Evolutionary conservation across 2,329 filamentous ascomycete species (phyloP).

Genomic region (Phoma sp.): DNA sequence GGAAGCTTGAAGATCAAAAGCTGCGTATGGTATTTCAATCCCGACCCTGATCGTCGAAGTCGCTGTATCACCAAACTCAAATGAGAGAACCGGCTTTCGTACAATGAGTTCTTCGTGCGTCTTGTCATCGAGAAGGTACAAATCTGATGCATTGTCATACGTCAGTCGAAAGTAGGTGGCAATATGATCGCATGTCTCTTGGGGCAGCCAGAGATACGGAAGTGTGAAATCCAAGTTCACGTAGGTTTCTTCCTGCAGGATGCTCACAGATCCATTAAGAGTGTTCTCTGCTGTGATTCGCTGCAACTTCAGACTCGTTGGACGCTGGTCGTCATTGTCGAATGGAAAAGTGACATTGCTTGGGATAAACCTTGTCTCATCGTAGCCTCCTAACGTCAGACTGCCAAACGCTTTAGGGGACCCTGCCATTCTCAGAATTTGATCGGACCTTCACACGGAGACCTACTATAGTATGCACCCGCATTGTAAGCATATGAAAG

Average conservation of each 20-base stretch:
- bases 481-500: conserved; percentile 2
- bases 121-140: conserved; percentile 46
- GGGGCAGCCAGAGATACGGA: conserved; percentile 41
- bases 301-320: background rate
- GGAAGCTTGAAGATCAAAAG: conserved; percentile 31
- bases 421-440: background rate
- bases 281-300: conserved; percentile 20
- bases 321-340: conserved; percentile 18
- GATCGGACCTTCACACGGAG: background rate
- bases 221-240: conserved; percentile 48
- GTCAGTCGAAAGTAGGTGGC: conserved; percentile 42
- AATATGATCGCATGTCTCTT: conserved; percentile 46
- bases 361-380: conserved; percentile 37
- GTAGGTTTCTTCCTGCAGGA: conserved; percentile 8
- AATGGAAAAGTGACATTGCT: conserved; percentile 32
- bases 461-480: conserved; percentile 1
- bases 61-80: conserved; percentile 17
- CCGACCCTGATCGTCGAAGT: conserved; percentile 19
- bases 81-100: conserved; percentile 39
- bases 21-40: conserved; percentile 39
- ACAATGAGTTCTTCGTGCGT: conserved; percentile 22
- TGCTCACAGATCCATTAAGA: conserved; percentile 32
- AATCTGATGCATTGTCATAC: conserved; percentile 36
- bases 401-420: conserved; percentile 24
- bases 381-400: conserved; percentile 51